Base-by-base conservation (phyloP, 768 basidiomycete genomes). In the Kwoniella sp. region DNA sequence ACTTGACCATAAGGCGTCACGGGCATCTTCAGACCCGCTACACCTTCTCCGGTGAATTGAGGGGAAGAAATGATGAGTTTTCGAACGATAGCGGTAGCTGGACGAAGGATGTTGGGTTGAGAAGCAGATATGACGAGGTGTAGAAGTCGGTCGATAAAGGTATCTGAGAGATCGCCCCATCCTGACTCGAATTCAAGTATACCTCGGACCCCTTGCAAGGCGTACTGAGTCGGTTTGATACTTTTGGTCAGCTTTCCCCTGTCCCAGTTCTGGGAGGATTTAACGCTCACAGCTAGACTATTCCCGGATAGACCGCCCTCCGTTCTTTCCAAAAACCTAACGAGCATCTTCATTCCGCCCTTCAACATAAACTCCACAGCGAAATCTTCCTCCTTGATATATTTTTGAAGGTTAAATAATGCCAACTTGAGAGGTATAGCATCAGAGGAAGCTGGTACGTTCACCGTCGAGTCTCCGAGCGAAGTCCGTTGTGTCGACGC, bases 341-440 rank as follows among this genome's bases (percentile, higher is more conserved):
- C 64, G 13, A 78, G 55, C 52, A 76, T 63, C 37, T 56, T 63
- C 46, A 76, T 65, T 2, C 78, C 78, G 19, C 73, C 75, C 27
- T 70, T 64, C 1, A 76, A 44, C 69, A 79, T 70, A 61, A 80
- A 80, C 55, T 77, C 77, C 6, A 76, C 70, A 0, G 70, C 69
- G 53, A 80, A 80, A 22, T 76, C 74, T 44, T 70, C 71, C 49
- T 78, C 77, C 46, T 73, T 71, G 61, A 80, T 68, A 36, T 76
- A 74, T 54, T 74, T 74, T 49, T 72, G 68, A 27, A 80, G 55
- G 29, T 76, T 76, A 70, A 80, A 80, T 27, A 80, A 64, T 2
- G 74, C 68, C 50, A 80, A 61, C 64, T 80, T 80, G 57, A 78
- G 65, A 0, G 77, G 70, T 21, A 72, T 67, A 26, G 54, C 63